These are phyloP conservation scores for Sclerotinia glacialis DNA, from an alignment of 2,329 filamentous ascomycete genomes.

Conservation along the genomic window DNA sequence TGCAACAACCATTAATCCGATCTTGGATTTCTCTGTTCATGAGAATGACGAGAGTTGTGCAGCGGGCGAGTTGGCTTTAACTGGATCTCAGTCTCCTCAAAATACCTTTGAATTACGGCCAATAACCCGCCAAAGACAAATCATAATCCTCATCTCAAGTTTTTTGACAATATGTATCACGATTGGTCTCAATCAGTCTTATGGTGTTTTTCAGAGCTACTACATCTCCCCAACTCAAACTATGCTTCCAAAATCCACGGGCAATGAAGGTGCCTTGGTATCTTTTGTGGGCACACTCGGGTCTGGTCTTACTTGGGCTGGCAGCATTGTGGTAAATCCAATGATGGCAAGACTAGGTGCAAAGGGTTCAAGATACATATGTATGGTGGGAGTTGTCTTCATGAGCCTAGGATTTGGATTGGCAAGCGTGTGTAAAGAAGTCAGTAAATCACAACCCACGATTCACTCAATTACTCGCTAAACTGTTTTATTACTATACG, in stretches of 20 bases:
- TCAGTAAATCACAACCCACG: conserved; percentile 17
- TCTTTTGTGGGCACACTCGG: conserved; percentile 50
- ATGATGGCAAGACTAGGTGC: conserved; percentile 46
- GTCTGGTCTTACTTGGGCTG: conserved; percentile 49
- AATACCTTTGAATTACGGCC: conserved; percentile 43
- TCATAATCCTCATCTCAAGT: conserved; percentile 44
- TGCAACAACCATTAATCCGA: conserved; percentile 17
- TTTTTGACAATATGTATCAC: conserved; percentile 48
- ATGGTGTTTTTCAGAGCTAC: conserved; percentile 50
- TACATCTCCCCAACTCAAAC: conserved; percentile 45
- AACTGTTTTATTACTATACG: conserved; percentile 42
- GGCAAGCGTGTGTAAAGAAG: conserved; percentile 40
- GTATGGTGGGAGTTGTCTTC: conserved; percentile 43
- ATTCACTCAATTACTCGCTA: neutral
- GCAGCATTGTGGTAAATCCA: conserved; percentile 50
- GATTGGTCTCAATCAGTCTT: conserved; percentile 50
- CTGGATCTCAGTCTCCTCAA: neutral
- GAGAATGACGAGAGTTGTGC: conserved; percentile 25
- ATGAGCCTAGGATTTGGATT: conserved; percentile 46
- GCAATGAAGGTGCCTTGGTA: conserved; percentile 44
- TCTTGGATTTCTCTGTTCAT: conserved; percentile 23
- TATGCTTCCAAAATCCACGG: conserved; percentile 41
- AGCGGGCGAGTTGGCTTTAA: neutral
- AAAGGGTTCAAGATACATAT: conserved; percentile 41
- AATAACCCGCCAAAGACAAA: conserved; percentile 41